Conservation (phyloP, 1,284 basidiomycete species). For the Marasmius fiardii region DNA sequence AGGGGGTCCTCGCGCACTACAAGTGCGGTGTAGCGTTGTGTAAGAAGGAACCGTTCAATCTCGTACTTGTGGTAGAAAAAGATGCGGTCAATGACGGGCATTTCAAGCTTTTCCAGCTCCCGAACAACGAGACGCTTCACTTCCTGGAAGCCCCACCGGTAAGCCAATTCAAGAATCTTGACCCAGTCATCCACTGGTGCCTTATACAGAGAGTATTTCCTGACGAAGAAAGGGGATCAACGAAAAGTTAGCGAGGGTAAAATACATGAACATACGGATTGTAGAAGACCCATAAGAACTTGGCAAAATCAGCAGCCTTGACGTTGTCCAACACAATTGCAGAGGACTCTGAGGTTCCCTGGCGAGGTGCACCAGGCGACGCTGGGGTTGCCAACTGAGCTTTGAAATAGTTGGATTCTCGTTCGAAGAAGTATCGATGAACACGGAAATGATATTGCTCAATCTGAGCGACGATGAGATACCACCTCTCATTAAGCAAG, state of each 20-base stretch:
- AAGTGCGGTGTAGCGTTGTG: slow-evolving; percentile 54
- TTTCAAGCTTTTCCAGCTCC: slow-evolving; percentile 52
- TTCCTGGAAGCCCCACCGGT: slow-evolving; percentile 57
- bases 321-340: slow-evolving; percentile 52
- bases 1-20: slow-evolving; percentile 54
- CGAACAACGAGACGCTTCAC: slow-evolving; percentile 57
- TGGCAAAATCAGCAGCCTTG: slow-evolving; percentile 45
- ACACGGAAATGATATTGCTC: slow-evolving; percentile 49
- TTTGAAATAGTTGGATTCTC: slow-evolving; percentile 56
- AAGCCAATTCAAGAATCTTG: slow-evolving; percentile 53
- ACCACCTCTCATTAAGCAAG: slow-evolving; percentile 4
- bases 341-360: slow-evolving; percentile 41
- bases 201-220: slow-evolving; percentile 55
- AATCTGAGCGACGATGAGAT: slow-evolving; percentile 31
- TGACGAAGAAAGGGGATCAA: slow-evolving; percentile 13
- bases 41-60: slow-evolving; percentile 50
- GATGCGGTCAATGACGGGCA: slow-evolving; percentile 50
- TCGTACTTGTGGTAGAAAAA: slow-evolving; percentile 53
- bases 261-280: slow-evolving; percentile 46
- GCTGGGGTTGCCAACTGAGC: slow-evolving; percentile 39
- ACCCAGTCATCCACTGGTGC: slow-evolving; percentile 54
- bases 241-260: neutral
- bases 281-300: slow-evolving; percentile 70
- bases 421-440: slow-evolving; percentile 62
- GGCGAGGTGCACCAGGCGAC: slow-evolving; percentile 40